Conservation (phyloP, 1,284 basidiomycete species). For the Irpex sp. region DNA sequence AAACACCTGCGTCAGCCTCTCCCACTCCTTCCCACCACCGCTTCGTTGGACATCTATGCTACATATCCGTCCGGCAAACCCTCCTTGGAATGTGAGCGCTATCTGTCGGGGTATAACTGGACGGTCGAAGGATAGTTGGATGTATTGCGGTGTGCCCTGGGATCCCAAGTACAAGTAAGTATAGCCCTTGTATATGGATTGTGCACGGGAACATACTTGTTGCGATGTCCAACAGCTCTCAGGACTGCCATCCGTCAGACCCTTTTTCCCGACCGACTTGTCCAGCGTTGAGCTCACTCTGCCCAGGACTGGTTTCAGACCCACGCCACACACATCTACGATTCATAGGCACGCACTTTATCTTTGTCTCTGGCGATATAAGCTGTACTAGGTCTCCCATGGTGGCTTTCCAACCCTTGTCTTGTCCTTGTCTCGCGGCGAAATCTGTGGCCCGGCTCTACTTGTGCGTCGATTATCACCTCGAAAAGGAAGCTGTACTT, state of each 20-base stretch:
- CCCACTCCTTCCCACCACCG: slow-evolving; percentile 35
- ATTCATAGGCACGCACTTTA: slow-evolving; percentile 16
- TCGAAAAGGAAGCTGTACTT: background rate
- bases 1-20: slow-evolving; percentile 49
- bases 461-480: background rate
- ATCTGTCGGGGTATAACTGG: slow-evolving; percentile 52
- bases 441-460: background rate
- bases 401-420: slow-evolving; percentile 1
- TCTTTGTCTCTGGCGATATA: slow-evolving; percentile 17
- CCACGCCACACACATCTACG: background rate
- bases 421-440: too few species aligned
- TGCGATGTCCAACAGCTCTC: slow-evolving; percentile 85
- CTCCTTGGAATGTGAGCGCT: slow-evolving; percentile 76
- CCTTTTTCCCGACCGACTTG: slow-evolving; percentile 69
- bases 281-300: slow-evolving; percentile 86
- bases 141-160: slow-evolving; percentile 71
- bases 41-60: slow-evolving; percentile 38
- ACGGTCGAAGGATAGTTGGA: slow-evolving; percentile 57
- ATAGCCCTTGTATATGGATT: background rate
- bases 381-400: slow-evolving; percentile 11
- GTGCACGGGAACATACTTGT: slow-evolving; percentile 41
- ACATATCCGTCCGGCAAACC: slow-evolving; percentile 72
- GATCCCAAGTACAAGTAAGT: slow-evolving; percentile 6
- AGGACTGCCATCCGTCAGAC: slow-evolving; percentile 64
- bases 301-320: background rate